A percentile compares a stretch with the other conserved stretches of the same genome.
phyloP scores from a whole-genome alignment of 148 eudicot species.

The Silene latifolia region DNA sequence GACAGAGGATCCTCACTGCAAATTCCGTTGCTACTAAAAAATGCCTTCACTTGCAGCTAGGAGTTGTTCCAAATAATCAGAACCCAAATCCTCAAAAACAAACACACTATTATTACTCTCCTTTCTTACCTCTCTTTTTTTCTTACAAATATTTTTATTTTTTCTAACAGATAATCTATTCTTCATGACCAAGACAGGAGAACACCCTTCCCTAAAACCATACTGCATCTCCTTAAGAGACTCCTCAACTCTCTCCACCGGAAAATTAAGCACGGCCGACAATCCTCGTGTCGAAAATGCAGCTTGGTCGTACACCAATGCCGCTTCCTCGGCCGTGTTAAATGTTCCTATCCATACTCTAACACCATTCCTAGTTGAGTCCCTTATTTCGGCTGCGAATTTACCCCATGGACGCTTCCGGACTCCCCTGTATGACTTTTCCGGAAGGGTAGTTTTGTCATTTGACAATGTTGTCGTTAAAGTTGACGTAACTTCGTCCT shows the following conservation, averaged over 20 bases:
- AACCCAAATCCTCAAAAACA: conserved; percentile 75
- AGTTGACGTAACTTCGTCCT: conserved; percentile 40
- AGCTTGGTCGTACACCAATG: conserved; percentile 73
- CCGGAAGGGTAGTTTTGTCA: not conserved
- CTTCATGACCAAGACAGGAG: conserved; percentile 67
- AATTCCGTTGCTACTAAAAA: too few species aligned
- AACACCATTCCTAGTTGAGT: conserved; percentile 69
- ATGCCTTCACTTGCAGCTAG: conserved; percentile 30
- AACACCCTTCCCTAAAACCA: conserved; percentile 34
- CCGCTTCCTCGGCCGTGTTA: conserved; percentile 67
- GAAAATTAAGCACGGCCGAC: conserved; percentile 56
- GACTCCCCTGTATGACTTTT: conserved; percentile 52
- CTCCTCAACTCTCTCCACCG: conserved; percentile 49
- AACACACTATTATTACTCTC: conserved; percentile 31
- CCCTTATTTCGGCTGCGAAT: conserved; percentile 72
- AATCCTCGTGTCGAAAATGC: conserved; percentile 59
- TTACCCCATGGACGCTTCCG: conserved; percentile 78
- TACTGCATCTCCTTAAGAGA: conserved; percentile 51
- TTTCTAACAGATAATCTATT: conserved; percentile 49
- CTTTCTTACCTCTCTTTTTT: conserved; percentile 9
- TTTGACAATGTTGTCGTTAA: not conserved
- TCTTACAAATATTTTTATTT: conserved; percentile 12
- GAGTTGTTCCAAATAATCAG: conserved; percentile 66
- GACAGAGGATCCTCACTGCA: too few species aligned
- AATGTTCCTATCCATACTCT: conserved; percentile 84